phyloP scores from a whole-genome alignment of 1,284 basidiomycete genomes.

The Tylopilus sp. region DNA sequence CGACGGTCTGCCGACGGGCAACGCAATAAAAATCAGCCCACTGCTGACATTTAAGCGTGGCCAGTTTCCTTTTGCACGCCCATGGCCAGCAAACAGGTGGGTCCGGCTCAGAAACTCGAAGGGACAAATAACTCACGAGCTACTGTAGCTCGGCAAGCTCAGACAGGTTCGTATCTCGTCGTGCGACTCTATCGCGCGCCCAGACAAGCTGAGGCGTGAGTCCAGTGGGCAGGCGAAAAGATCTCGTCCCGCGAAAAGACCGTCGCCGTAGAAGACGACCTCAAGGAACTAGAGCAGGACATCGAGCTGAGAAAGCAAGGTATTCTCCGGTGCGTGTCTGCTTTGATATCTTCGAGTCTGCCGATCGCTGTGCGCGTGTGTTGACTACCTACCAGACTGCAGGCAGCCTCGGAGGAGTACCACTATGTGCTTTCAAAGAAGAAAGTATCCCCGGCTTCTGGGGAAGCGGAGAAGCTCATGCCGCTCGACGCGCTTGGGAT shows the following conservation, averaged over 20 bases:
- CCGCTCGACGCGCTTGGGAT: slow-evolving; percentile 75
- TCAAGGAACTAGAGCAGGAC: slow-evolving; percentile 63
- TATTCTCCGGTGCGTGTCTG: slow-evolving; percentile 49
- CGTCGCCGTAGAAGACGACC: slow-evolving; percentile 53
- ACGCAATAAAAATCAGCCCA: slow-evolving; percentile 21
- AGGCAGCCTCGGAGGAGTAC: slow-evolving; percentile 56
- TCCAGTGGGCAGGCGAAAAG: slow-evolving; percentile 70
- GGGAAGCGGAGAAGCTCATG: slow-evolving; percentile 59
- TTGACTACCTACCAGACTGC: slow-evolving; percentile 43
- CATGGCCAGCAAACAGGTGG: slow-evolving; percentile 59
- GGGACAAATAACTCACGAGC: neutral
- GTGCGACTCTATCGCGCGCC: slow-evolving; percentile 19
- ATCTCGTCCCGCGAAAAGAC: slow-evolving; percentile 70
- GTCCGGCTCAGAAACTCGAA: slow-evolving; percentile 1
- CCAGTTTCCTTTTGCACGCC: neutral
- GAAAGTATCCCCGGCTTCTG: slow-evolving; percentile 53
- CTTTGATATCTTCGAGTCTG: neutral
- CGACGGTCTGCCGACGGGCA: slow-evolving; percentile 17
- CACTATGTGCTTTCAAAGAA: slow-evolving; percentile 60
- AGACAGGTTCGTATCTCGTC: slow-evolving; percentile 45
- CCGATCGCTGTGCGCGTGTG: neutral
- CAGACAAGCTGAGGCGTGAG: slow-evolving; percentile 25
- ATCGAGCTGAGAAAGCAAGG: slow-evolving; percentile 64
- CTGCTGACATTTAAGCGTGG: neutral
- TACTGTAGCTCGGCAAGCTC: slow-evolving; percentile 55